Base-by-base conservation (phyloP, 306 rosid genomes). In the Cucumis cinereus region DNA sequence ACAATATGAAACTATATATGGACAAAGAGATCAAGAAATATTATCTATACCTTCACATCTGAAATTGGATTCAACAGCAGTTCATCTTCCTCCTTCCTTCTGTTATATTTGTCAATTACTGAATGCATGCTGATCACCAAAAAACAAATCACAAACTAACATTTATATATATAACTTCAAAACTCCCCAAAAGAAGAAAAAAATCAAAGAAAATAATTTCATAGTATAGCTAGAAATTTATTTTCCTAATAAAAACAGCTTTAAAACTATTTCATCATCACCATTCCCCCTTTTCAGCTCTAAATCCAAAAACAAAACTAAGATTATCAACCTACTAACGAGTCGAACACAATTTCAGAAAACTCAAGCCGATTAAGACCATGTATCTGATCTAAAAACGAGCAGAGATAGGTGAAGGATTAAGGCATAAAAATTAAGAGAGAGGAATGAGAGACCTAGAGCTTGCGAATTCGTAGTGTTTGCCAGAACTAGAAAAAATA, bases 401-500 rank as follows among this genome's bases (percentile, higher is more conserved):
- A 45, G 15, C 50, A 41, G 47, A 41, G 2, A 41, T 1, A 41
- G 47, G 7, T 36, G 7, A 36, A 36, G 1, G 6, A 36, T 36
- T 36, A 36, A 36, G 5, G 6, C 5, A 38, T 3, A 38, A 7
- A 38, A 0, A 38, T 38, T 2, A 10, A 41, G 47, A 10, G 10
- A 41, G 14, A 8, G 17, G 4, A 30, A 30, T 30, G 7, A 12
- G 45, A 45, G 58, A 90, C 96, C 88, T 90, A 88, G 90, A 85
- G 83, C 79, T 90, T n/a, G 96, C 81, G 81, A 87, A 90, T 78
- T 93, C 98, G 61, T 88, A 90, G 38, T 87, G 89, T 85, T 88
- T 93, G 54, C 82, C 95, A 0, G 98, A 84, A 84, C 90, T 86
- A 64, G 98, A 90, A 84, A 88, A 90, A 35, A 93, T 93, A 10